Percentiles rank a stretch among this genome's conserved stretches.
Conservation (phyloP, 2,329 filamentous ascomycete species). For the Neocucurbitaria cava region DNA sequence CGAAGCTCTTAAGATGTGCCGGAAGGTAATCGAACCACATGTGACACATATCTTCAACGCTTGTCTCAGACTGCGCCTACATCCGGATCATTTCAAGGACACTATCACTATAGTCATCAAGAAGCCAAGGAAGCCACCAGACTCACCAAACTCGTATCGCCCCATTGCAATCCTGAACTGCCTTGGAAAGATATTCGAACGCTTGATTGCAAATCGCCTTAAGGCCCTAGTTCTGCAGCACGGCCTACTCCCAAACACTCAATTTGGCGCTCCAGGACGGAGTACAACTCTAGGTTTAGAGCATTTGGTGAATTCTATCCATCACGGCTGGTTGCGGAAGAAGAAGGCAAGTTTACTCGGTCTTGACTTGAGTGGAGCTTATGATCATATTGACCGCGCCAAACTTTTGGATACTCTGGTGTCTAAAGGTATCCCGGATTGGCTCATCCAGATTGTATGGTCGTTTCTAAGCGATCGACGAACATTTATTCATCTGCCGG, state of each 20-base stretch:
- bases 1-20: conserved; percentile 1
- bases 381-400: not conserved
- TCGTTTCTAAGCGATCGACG: conserved; percentile 3
- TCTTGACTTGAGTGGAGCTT: conserved; percentile 5
- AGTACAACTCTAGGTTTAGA: conserved; percentile 1
- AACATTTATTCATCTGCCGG: not conserved
- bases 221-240: conserved; percentile 5
- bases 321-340: not conserved
- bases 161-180: conserved; percentile 30
- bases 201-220: conserved; percentile 24
- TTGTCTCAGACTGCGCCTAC: conserved; percentile 9
- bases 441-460: conserved; percentile 1
- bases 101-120: conserved; percentile 25
- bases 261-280: conserved; percentile 1
- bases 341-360: not conserved
- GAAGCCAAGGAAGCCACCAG: conserved; percentile 25
- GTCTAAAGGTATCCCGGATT: conserved; percentile 1
- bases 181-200: conserved; percentile 33
- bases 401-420: not conserved
- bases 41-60: conserved; percentile 11
- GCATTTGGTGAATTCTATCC: not conserved
- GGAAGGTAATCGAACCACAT: not conserved
- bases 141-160: conserved; percentile 28
- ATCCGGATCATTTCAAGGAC: conserved; percentile 16
- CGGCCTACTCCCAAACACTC: not conserved